Conservation (phyloP, 441 rosid genomes). For the Omphalea diandra region DNA sequence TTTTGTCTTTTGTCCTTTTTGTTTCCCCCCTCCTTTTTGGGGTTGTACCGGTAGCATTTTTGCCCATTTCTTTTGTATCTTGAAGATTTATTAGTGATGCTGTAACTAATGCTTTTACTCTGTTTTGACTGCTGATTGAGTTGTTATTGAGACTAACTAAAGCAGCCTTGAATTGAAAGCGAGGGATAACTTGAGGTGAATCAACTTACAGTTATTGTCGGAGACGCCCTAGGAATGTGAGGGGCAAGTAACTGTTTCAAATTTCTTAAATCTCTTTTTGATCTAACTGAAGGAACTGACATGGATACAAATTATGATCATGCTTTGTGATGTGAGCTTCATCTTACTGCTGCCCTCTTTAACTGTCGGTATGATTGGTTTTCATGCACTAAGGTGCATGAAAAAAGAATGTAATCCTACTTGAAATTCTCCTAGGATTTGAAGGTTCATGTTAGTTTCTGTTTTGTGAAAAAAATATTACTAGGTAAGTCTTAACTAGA, state of each 20-base stretch:
- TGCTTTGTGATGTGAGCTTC: too few species aligned
- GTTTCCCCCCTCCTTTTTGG: too few species aligned
- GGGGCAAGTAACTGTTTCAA: neutral
- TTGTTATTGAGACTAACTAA: neutral
- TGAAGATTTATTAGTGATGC: slow-evolving; percentile 7
- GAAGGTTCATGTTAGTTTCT: too few species aligned
- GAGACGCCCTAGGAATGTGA: neutral
- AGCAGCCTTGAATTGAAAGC: neutral
- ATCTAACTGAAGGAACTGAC: neutral
- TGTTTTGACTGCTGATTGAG: neutral
- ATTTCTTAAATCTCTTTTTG: neutral
- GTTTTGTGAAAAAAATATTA: too few species aligned
- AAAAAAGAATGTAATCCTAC: neutral
- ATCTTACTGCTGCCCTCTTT: too few species aligned
- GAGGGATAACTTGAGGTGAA: neutral
- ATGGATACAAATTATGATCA: neutral
- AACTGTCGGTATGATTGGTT: neutral
- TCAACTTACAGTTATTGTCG: neutral
- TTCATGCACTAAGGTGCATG: neutral
- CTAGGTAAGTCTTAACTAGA: too few species aligned
- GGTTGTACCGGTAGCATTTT: too few species aligned
- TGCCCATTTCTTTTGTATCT: neutral
- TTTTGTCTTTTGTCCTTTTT: too few species aligned
- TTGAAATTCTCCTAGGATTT: neutral
- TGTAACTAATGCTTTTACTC: neutral